Conservation (phyloP, 2,329 filamentous ascomycete genomes). For the Zarea fungicola region DNA sequence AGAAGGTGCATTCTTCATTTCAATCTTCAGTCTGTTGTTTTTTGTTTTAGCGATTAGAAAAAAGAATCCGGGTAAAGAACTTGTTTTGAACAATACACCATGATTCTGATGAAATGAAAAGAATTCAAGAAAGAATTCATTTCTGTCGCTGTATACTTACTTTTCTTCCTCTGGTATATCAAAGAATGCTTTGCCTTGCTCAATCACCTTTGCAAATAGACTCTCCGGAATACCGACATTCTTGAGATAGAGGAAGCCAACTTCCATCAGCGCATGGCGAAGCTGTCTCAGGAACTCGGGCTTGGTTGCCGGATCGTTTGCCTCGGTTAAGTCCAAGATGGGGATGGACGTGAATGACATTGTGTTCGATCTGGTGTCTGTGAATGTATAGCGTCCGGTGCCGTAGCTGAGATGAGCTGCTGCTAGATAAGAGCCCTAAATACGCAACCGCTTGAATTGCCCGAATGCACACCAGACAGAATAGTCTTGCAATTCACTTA, state of each 20-base stretch:
- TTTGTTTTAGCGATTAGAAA: neutral
- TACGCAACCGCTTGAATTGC: no score
- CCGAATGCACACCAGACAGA: no score
- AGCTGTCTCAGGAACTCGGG: conserved; percentile 65
- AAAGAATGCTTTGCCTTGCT: conserved; percentile 69
- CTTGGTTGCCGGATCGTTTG: conserved; percentile 61
- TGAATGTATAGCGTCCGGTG: no score
- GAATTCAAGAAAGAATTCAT: neutral
- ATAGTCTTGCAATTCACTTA: neutral
- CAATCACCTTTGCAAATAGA: conserved; percentile 60
- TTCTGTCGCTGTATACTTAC: conserved; percentile 30
- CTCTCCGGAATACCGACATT: conserved; percentile 68
- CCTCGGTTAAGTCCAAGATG: conserved; percentile 67
- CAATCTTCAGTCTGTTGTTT: conserved; percentile 51
- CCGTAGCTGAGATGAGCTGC: no score
- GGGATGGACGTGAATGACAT: conserved; percentile 74
- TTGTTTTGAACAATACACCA: no score
- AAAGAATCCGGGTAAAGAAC: neutral
- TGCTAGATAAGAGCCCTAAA: no score
- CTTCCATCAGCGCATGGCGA: conserved; percentile 71
- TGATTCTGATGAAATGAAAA: neutral
- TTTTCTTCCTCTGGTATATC: conserved; percentile 72
- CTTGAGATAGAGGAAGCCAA: conserved; percentile 83
- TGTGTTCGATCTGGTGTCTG: no score
- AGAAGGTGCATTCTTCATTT: conserved; percentile 68